A percentile compares a stretch with the other conserved stretches of the same genome.
phyloP scores from a whole-genome alignment of 805 yeast genomes.

The Suhomyces faveliae region DNA sequence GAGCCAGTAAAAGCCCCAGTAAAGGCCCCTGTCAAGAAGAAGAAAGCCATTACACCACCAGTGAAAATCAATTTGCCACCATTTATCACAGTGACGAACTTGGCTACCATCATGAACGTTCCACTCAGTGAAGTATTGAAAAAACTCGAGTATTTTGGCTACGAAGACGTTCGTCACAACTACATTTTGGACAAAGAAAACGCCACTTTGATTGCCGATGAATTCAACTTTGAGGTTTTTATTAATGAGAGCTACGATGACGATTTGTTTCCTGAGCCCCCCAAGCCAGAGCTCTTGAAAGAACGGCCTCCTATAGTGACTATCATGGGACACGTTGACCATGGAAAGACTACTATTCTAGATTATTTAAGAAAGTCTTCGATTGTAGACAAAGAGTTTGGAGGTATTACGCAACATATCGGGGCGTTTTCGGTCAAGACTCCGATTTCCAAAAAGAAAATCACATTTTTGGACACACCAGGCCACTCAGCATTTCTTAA shows the following conservation, averaged over 20 bases:
- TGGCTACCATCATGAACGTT: constrained; percentile 69
- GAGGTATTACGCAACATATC: constrained; percentile 97
- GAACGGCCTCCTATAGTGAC: constrained; percentile 93
- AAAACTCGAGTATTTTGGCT: constrained; percentile 68
- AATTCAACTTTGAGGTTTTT: constrained; percentile 69
- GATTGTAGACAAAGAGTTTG: constrained; percentile 81
- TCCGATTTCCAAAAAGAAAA: constrained; percentile 66
- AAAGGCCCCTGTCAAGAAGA: constrained; percentile 5
- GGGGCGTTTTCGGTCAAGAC: constrained; percentile 94
- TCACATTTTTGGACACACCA: constrained; percentile 94
- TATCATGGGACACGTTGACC: constrained; percentile 98
- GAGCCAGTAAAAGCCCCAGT: not conserved
- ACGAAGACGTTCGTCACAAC: constrained; percentile 66
- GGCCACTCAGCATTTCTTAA: constrained; percentile 97
- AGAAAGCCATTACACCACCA: constrained; percentile 12
- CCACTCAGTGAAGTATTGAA: constrained; percentile 59
- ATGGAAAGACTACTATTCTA: constrained; percentile 92
- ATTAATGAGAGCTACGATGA: constrained; percentile 57
- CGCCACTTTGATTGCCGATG: constrained; percentile 84
- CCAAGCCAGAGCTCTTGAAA: constrained; percentile 45
- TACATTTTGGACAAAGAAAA: constrained; percentile 84
- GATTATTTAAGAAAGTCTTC: constrained; percentile 84
- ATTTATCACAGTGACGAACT: constrained; percentile 73
- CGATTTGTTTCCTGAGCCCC: constrained; percentile 56
- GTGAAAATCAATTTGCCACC: constrained; percentile 59